phyloP scores from a whole-genome alignment of 169 alveolate genomes.

The Cytauxzoon felis region DNA sequence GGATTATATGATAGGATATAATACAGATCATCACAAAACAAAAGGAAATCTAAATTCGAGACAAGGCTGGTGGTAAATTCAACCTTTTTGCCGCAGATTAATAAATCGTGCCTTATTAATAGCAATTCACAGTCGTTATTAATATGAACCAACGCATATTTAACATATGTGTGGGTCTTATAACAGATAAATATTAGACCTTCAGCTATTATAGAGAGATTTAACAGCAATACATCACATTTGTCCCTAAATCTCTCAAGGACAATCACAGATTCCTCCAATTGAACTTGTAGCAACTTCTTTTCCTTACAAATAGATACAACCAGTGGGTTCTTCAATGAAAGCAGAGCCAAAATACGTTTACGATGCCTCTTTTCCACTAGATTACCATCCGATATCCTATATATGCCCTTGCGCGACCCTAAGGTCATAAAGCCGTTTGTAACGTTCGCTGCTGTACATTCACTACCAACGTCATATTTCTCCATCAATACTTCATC shows the following conservation, averaged over 20 bases:
- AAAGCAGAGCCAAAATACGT: slow-evolving; percentile 7
- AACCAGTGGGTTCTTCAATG: slow-evolving; percentile 15
- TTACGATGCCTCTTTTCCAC: slow-evolving; percentile 25
- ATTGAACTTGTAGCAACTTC: slow-evolving; percentile 18
- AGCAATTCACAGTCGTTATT: too few species aligned
- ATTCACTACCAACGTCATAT: too few species aligned
- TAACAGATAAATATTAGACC: not conserved
- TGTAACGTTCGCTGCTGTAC: too few species aligned
- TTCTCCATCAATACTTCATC: too few species aligned
- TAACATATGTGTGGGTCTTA: not conserved
- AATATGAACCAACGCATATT: too few species aligned
- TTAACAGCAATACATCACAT: slow-evolving; percentile 26
- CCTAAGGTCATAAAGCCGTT: too few species aligned
- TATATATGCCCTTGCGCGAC: slow-evolving; percentile 23
- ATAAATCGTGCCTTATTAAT: too few species aligned
- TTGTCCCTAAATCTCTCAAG: slow-evolving; percentile 35
- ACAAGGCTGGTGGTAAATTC: too few species aligned
- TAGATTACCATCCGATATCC: not conserved
- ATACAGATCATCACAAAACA: too few species aligned
- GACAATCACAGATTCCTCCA: not conserved
- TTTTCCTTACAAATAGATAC: slow-evolving; percentile 34
- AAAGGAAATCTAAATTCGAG: too few species aligned
- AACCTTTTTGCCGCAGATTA: too few species aligned
- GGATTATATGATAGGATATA: too few species aligned
- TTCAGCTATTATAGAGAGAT: not conserved